Evolutionary conservation across 257 asterid species (phyloP), one percentile per base, ranked within the genome.

Genomic region (Fraxinus quadrangulata): DNA sequence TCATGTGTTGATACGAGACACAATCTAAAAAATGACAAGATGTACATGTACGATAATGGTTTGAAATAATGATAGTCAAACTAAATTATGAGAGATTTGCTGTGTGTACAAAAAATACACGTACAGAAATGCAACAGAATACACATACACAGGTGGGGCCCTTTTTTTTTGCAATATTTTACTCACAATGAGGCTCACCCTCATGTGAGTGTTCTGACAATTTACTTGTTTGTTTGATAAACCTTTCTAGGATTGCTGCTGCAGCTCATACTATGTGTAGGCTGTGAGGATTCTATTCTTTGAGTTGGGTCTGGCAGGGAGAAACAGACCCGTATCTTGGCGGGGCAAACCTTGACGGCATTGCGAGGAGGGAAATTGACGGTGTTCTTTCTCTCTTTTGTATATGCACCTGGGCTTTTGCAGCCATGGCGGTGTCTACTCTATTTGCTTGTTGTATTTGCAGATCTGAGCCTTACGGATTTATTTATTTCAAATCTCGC

Each of bases 291-390:
- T 63, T 63, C 16, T 63, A 14, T 42, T 26, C 39, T 9, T 30
- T 19, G 36, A 23, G 37, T 49, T 26, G 23, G 42, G 10, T 36
- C 75, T n/a, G 76, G 31, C 42, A 59, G 16, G 47, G 61, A 65
- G 7, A 40, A 30, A 24, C 34, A 19, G 69, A 63, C 69, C 82
- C 73, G 69, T 70, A 77, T 54, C 82, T 77, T 81, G 85, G 85
- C 79, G 21, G 70, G 79, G 85, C 51, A 5, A 42, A 73, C 37
- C 67, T 24, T 26, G 71, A 2, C 4, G 74, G 71, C 63, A 33
- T 63, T 10, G 34, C 7, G 36, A 63, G 6, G 17, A 10, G 34
- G 19, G 73, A 42, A 21, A 76, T 31, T 45, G 23, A 4, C 9
- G 12, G 24, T 5, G 28, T 31, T 12, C 17, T 51, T n/a, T 19